phyloP scores from a whole-genome alignment of 2,329 filamentous ascomycete genomes.

The Fusarium sambucinum region DNA sequence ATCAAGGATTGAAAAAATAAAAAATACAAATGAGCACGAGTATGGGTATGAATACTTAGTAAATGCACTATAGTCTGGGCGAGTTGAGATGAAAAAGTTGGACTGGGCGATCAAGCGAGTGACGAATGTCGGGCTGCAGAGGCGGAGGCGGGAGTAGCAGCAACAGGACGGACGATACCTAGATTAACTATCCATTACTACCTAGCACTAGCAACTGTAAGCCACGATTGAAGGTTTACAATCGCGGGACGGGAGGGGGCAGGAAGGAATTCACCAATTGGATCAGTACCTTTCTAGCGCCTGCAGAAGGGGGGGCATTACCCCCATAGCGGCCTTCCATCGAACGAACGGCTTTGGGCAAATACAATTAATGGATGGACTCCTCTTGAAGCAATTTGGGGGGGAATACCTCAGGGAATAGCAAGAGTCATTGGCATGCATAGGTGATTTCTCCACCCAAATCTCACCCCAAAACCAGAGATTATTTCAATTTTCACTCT shows the following conservation, averaged over 20 bases:
- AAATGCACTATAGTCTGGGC: constrained; percentile 1
- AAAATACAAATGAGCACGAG: constrained; percentile 12
- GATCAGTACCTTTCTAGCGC: constrained; percentile 34
- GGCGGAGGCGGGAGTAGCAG: constrained; percentile 32
- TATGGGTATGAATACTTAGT: constrained; percentile 9
- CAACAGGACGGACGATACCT: constrained; percentile 23
- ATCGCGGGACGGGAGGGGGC: constrained; percentile 32
- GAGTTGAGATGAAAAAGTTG: constrained; percentile 25
- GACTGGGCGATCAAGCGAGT: constrained; percentile 26
- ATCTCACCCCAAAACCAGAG: background rate
- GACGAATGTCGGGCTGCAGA: constrained; percentile 32
- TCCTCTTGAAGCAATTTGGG: background rate
- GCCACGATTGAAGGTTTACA: constrained; percentile 37
- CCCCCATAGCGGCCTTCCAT: constrained; percentile 19
- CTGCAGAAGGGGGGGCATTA: constrained; percentile 16
- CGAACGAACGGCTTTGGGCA: constrained; percentile 14
- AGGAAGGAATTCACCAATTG: constrained; percentile 24
- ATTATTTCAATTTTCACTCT: background rate
- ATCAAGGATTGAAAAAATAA: background rate
- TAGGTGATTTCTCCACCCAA: background rate
- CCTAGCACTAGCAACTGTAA: constrained; percentile 27
- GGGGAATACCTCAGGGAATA: constrained; percentile 4
- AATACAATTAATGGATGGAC: background rate
- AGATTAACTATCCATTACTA: too few species aligned
- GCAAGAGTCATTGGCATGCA: background rate